A percentile compares a stretch with the other conserved stretches of the same genome.
These are phyloP conservation scores for Syzygium jambos DNA, from an alignment of 345 rosid species.

Conservation along the genomic window DNA sequence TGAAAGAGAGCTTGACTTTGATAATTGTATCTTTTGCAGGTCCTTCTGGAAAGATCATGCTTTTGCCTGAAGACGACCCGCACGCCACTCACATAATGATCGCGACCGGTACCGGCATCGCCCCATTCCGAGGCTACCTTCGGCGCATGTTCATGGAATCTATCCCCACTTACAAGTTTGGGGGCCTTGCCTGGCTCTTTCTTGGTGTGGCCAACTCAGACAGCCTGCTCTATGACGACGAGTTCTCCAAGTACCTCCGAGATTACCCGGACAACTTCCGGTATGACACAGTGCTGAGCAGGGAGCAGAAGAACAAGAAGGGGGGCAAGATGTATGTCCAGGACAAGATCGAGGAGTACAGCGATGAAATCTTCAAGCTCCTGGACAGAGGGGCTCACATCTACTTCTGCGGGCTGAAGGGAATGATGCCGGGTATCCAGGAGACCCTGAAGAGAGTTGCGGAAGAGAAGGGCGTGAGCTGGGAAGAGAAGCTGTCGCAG, in stretches of 20 bases:
- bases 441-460: slow-evolving; percentile 86
- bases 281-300: slow-evolving; percentile 79
- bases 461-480: slow-evolving; percentile 76
- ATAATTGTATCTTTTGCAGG: slow-evolving; percentile 36
- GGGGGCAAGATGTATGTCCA: slow-evolving; percentile 99
- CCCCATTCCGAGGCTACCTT: slow-evolving; percentile 88
- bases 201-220: slow-evolving; percentile 96
- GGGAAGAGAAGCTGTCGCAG: slow-evolving; percentile 90
- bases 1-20: background rate
- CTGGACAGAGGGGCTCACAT: slow-evolving; percentile 93
- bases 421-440: slow-evolving; percentile 99
- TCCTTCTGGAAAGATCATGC: slow-evolving; percentile 96
- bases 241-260: slow-evolving; percentile 64
- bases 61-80: slow-evolving; percentile 82
- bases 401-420: slow-evolving; percentile 94
- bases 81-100: slow-evolving; percentile 95
- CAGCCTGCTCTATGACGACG: slow-evolving; percentile 90
- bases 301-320: slow-evolving; percentile 81
- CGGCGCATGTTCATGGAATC: slow-evolving; percentile 97
- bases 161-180: slow-evolving; percentile 66
- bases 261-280: slow-evolving; percentile 79
- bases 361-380: slow-evolving; percentile 82
- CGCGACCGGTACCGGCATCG: slow-evolving; percentile 94
- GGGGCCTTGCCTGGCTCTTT: slow-evolving; percentile 96
- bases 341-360: slow-evolving; percentile 95